Percentiles rank a stretch among this genome's conserved stretches.
phyloP scores from a whole-genome alignment of 305 asterid genomes.

The Withania somnifera region DNA sequence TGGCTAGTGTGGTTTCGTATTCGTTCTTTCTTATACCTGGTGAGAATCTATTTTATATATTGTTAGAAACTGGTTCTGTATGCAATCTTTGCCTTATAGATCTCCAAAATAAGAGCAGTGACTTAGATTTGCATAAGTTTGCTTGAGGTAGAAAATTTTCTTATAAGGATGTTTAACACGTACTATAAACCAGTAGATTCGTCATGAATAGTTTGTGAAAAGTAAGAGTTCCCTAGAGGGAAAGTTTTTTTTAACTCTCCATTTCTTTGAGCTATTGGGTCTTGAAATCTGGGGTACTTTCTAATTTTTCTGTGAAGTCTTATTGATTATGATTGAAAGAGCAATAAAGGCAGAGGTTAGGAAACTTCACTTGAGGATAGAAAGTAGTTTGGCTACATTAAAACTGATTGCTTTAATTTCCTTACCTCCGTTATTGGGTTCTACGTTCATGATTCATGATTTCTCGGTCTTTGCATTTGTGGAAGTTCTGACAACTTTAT shows the following conservation, averaged over 20 bases:
- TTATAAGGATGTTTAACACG: background rate
- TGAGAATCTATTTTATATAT: background rate
- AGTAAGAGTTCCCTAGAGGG: background rate
- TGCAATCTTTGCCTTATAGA: background rate
- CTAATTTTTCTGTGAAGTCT: background rate
- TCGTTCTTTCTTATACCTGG: background rate
- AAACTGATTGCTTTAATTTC: background rate
- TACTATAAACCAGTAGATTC: background rate
- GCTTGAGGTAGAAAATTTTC: background rate
- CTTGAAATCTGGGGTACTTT: background rate
- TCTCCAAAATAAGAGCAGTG: background rate
- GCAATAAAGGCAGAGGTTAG: background rate
- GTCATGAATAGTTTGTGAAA: background rate
- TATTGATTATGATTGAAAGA: background rate
- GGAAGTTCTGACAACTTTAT: background rate
- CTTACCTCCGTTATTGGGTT: background rate
- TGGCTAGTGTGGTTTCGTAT: background rate
- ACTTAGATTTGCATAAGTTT: background rate
- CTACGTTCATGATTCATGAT: background rate
- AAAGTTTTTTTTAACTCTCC: background rate
- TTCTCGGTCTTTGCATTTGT: conserved; percentile 9
- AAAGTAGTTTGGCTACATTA: background rate
- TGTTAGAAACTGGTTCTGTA: too few relatives aligned
- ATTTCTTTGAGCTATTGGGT: background rate
- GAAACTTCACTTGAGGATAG: background rate